Evolutionary conservation across 768 basidiomycete genomes (phyloP), one percentile per base, ranked within the genome.

Genomic region (Pleurotus eryngii): DNA sequence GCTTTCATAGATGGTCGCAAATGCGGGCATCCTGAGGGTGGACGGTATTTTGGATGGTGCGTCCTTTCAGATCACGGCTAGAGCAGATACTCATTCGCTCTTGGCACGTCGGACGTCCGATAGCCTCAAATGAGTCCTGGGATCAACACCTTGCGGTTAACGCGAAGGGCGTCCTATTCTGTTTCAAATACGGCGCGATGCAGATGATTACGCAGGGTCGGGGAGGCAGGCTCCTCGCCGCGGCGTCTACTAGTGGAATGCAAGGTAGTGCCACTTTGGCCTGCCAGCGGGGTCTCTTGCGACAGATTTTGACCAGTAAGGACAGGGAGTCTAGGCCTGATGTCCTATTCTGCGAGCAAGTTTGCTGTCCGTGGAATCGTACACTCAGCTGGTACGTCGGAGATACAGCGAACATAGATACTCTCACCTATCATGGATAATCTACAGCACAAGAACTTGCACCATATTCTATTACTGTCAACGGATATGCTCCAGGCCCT

Each of bases 321-420:
- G 30, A 35, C 11, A 35, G 30, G 30, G 11, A 35, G 11, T 35
- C 30, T 35, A 35, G 20, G 56, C 49, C 5, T 7, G 43, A 39
- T 9, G 35, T 63, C 68, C 4, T 80, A 80, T 57, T 63, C 61
- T 42, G 63, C 70, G 0, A 72, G 72, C 3, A 79, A 81, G 61
- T 78, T 77, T 60, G 76, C 76, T 2, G 49, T 81, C 0, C 67
- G 76, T 24, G 76, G 74, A 14, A 60, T 80, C 24, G 78, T 79
- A 0, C 76, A 78, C 57, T 62, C 63, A 14, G 65, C 67, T 15
- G 72, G 72, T 73, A 45, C 30, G 68, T 63, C 42, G 14, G 66
- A 15, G 46, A 6, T 48, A 15, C 6, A 22, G 20, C 15, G 35
- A 54, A 17, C 39, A 9, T 24, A 12, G 17, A n/a, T 17, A 8